Base-by-base conservation (phyloP, 805 yeast species). In the Kuraishia cidri region DNA sequence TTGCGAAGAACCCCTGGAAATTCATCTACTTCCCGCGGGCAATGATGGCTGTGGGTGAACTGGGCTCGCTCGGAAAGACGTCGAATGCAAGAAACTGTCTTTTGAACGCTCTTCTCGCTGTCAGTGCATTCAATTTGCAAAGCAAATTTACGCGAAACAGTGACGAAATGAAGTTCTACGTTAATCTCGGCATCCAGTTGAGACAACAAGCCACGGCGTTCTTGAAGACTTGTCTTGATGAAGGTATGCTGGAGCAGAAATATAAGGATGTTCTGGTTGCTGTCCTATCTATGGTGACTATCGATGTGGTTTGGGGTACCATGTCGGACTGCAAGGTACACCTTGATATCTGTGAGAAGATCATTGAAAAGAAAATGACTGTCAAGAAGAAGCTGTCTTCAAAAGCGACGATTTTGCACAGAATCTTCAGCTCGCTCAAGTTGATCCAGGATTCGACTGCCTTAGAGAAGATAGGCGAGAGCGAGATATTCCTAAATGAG, bases 271-370 rank as follows among this genome's bases (percentile, higher is more conserved):
- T 84, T 4, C 52, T 86, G 18, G 81, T 85, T 32, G 92, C 94
- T 1, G 77, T 83, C 15, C 64, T 86, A 51, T 78, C 92, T 2
- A 83, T 85, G 94, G 84, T 79, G 30, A 77, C 88, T 5, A 82
- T 86, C 32, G 95, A 86, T 56, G 78, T 84, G 32, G 88, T 84
- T 11, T 81, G 94, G 85, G 95, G 95, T 3, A 76, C 90, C 1
- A 82, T 83, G 88, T 78, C 81, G 35, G 92, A 82, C 43, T 84
- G 94, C 47, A 75, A 74, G 40, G 69, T 76, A 37, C 84, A 84
- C 56, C 62, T 86, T 34, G 71, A 75, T 34, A 74, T 86, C 45
- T 82, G 94, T 58, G 90, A 84, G 39, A 71, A 69, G 35, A 78
- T 83, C 36, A 79, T 86, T 17, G 71, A 73, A 22, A 69, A 75